A percentile compares a stretch with the other conserved stretches of the same genome.
phyloP scores from a whole-genome alignment of 768 basidiomycete genomes.

The Panaeolus cyanescens region DNA sequence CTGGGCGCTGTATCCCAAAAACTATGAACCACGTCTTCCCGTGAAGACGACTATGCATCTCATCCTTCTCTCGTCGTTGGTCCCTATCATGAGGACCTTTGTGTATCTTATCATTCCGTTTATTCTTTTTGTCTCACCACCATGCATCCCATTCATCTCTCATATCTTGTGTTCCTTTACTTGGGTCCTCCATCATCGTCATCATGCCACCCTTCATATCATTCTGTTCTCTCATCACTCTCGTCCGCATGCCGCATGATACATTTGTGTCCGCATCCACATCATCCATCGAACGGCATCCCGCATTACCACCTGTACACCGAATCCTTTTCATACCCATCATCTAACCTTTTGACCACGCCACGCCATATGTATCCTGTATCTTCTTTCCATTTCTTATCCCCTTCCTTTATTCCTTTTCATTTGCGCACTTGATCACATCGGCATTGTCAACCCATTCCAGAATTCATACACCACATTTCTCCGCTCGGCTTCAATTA shows the following conservation, averaged over 20 bases:
- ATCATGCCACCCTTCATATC: background rate
- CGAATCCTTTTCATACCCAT: background rate
- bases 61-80: background rate
- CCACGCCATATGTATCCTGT: background rate
- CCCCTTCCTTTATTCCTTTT: background rate
- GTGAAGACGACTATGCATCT: background rate
- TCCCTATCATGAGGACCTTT: background rate
- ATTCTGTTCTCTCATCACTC: too few species aligned
- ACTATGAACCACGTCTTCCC: background rate
- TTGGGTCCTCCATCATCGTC: constrained; percentile 1
- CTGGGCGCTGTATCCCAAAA: background rate
- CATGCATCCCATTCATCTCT: background rate
- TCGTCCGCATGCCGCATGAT: background rate
- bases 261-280: background rate
- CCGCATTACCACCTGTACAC: background rate
- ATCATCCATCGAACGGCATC: background rate
- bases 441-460: background rate
- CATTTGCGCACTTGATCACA: too few species aligned
- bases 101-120: background rate
- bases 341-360: background rate
- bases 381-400: background rate
- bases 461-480: background rate
- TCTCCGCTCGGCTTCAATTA: background rate
- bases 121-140: background rate
- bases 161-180: background rate